Conservation (phyloP, 2,329 filamentous ascomycete genomes). For the Trichoderma simmonsii region DNA sequence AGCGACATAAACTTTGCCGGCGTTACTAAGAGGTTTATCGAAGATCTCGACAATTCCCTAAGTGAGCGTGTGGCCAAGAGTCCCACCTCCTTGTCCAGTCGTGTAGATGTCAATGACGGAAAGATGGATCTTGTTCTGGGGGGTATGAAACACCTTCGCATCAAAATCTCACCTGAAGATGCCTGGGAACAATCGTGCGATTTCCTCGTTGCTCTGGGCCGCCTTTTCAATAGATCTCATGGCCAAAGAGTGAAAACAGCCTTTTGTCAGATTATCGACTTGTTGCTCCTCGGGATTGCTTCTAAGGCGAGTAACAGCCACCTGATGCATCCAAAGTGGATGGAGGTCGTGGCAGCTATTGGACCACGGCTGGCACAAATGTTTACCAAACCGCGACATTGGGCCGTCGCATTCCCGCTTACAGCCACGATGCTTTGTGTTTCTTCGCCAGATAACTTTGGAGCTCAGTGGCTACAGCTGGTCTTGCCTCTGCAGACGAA, state of each 20-base stretch:
- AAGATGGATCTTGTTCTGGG: conserved; percentile 84
- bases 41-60: conserved; percentile 74
- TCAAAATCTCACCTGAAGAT: conserved; percentile 70
- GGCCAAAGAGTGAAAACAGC: conserved; percentile 88
- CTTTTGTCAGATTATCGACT: conserved; percentile 89
- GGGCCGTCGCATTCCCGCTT: conserved; percentile 83
- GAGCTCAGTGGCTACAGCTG: conserved; percentile 80
- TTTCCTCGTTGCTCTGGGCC: conserved; percentile 77
- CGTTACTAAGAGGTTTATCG: conserved; percentile 77
- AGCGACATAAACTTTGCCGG: conserved; percentile 86
- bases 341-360: conserved; percentile 74
- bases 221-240: conserved; percentile 79
- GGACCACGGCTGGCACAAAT: conserved; percentile 78
- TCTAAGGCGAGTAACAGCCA: conserved; percentile 73
- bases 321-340: conserved; percentile 80
- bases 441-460: conserved; percentile 79
- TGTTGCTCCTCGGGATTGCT: conserved; percentile 81
- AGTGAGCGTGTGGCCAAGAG: conserved; percentile 72
- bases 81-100: conserved; percentile 52
- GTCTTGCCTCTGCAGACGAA: conserved; percentile 74
- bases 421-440: conserved; percentile 85
- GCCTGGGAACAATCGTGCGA: conserved; percentile 85
- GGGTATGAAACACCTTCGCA: conserved; percentile 84
- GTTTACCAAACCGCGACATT: conserved; percentile 88
- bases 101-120: conserved; percentile 63